Evolutionary conservation across 2,329 filamentous ascomycete genomes (phyloP), one percentile per base, ranked within the genome.

Genomic region (Epichloe baconii): DNA sequence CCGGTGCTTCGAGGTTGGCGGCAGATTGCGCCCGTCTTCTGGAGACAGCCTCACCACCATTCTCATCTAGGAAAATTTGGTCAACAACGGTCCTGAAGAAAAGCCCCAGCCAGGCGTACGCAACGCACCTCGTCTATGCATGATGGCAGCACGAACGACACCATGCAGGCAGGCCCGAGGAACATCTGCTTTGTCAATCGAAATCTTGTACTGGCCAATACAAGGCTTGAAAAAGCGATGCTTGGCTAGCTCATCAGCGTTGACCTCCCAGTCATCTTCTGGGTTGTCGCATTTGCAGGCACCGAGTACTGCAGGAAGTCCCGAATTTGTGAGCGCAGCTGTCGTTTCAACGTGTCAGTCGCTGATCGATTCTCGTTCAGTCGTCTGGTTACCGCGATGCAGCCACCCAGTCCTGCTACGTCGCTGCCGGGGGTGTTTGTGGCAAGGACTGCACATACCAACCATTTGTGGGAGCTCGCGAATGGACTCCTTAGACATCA

Each of bases 231-330:
- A 86, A 56, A 78, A 73, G 47, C 77, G 69, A 61, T 86, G 82
- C 52, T 66, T 68, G 45, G 77, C 71, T 43, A 93, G 76, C 51
- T 71, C 77, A 31, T 80, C 74, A 14, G 84, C 78, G 61, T 91
- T 82, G 51, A 94, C 75, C 62, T 88, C 78, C 61, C 85, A 82
- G 53, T 80, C 72, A 52, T 79, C 76, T 55, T 83, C 79, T 46
- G 84, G 82, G 48, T 82, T 79, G 66, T 96, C 91, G 71, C 88
- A 95, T 74, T 96, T 96, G 66, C 84, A 91, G 51, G 88, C 88
- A 48, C 94, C 86, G 42, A 96, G 77, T 55, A 91, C 77, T 49
- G 85, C 85, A 8, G 90, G 88, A 40, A 95, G 69, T 23, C 77
- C 76, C 17, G 85, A 82, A 59, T 83, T 85, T 52, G 81, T 78